Evolutionary conservation across 75 land plant species (phyloP).

Genomic region (Adiantum capillusveneris): DNA sequence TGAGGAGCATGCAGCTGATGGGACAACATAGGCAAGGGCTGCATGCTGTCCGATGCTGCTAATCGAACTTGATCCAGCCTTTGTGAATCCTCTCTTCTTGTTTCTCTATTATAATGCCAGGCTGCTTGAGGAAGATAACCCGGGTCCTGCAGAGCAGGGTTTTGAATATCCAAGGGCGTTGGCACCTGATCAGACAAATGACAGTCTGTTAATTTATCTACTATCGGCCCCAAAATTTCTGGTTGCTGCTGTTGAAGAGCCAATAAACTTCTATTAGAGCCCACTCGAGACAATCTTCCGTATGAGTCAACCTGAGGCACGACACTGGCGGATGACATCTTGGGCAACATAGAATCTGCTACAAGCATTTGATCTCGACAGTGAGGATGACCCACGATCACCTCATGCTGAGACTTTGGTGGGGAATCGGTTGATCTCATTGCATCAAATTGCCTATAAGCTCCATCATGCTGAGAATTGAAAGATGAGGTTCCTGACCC

Average conservation of each 20-base stretch:
- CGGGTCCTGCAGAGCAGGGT: too few species aligned
- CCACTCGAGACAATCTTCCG: background rate
- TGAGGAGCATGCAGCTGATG: background rate
- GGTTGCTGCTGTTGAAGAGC: too few species aligned
- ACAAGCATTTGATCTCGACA: background rate
- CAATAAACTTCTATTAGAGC: background rate
- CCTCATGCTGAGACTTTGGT: conserved; percentile 13
- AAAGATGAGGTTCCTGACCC: background rate
- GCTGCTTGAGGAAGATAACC: background rate
- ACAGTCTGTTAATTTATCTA: too few species aligned
- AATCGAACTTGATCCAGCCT: background rate
- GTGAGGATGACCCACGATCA: background rate
- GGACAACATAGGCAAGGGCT: background rate
- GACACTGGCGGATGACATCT: background rate
- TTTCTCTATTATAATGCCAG: background rate
- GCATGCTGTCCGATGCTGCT: background rate
- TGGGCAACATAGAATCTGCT: background rate
- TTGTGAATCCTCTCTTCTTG: conserved; percentile 2
- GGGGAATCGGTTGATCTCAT: conserved; percentile 14
- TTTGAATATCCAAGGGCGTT: too few species aligned
- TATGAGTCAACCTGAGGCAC: background rate
- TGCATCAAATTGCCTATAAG: conserved; percentile 5
- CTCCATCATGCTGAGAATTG: conserved; percentile 12
- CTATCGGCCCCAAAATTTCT: too few species aligned
- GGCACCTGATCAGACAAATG: too few species aligned